Conservation (phyloP, 1,139 yeast genomes). For the Sugiyamaella grinbergsii region DNA sequence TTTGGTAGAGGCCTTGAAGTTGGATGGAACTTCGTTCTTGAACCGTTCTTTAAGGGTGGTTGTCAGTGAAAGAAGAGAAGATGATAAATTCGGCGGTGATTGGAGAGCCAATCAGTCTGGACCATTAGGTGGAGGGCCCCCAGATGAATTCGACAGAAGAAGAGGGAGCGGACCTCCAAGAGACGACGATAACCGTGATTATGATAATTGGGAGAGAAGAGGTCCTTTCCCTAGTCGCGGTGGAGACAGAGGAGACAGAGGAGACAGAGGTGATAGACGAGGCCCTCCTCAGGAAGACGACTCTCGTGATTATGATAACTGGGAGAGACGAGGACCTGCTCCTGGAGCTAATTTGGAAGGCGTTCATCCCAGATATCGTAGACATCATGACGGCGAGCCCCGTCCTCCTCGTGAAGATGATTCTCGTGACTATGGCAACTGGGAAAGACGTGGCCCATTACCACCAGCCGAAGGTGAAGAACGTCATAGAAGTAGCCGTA, state of each 20-base stretch:
- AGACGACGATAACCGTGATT: conserved; percentile 36
- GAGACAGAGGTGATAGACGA: conserved; percentile 25
- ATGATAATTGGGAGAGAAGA: conserved; percentile 39
- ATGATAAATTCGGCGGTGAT: conserved; percentile 56
- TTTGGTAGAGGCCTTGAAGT: conserved; percentile 65
- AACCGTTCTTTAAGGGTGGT: conserved; percentile 72
- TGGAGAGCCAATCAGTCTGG: conserved; percentile 57
- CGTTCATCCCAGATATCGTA: conserved; percentile 22
- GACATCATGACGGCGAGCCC: conserved; percentile 23
- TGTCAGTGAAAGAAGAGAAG: conserved; percentile 71
- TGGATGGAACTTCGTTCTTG: conserved; percentile 70
- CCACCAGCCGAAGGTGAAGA: conserved; percentile 31
- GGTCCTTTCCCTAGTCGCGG: conserved; percentile 39
- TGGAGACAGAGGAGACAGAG: conserved; percentile 25
- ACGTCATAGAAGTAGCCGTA: conserved; percentile 22
- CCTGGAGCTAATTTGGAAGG: conserved; percentile 20
- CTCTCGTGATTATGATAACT: conserved; percentile 40
- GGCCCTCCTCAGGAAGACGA: conserved; percentile 24
- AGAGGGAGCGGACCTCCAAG: conserved; percentile 14
- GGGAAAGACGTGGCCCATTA: conserved; percentile 43
- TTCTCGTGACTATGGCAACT: conserved; percentile 39
- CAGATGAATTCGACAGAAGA: conserved; percentile 15
- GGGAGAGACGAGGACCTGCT: conserved; percentile 48
- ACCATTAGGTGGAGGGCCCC: conserved; percentile 31
- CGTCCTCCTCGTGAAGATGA: conserved; percentile 29